phyloP scores from a whole-genome alignment of 1,284 basidiomycete genomes.

The Rhizoctonia solani region DNA sequence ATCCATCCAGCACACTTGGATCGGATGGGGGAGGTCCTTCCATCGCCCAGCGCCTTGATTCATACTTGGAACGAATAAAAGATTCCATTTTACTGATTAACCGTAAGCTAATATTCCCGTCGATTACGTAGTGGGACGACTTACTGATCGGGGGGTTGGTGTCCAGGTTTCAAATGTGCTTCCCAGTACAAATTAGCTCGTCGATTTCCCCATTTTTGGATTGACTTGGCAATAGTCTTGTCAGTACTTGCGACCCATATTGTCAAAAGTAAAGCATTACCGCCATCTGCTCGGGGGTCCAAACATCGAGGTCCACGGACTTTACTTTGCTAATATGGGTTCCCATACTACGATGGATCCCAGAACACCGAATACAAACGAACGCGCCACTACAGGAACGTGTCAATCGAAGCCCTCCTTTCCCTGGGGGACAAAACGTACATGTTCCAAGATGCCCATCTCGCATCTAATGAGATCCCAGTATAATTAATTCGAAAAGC shows the following conservation, averaged over 20 bases:
- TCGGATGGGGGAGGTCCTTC: conserved; percentile 84
- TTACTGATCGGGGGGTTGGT: conserved; percentile 93
- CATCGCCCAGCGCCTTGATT: conserved; percentile 88
- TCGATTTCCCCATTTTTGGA: conserved; percentile 94
- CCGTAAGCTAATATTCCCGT: background rate
- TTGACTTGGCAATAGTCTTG: conserved; percentile 54
- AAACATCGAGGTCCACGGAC: conserved; percentile 95
- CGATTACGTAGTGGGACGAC: conserved; percentile 45
- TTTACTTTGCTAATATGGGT: conserved; percentile 98
- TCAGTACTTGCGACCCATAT: conserved; percentile 23
- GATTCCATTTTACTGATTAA: conserved; percentile 90
- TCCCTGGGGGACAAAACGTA: conserved; percentile 48
- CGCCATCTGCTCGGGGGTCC: conserved; percentile 98
- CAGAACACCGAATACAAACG: conserved; percentile 97
- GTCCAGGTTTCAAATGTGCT: conserved; percentile 90
- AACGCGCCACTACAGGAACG: conserved; percentile 72
- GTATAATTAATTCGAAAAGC: background rate
- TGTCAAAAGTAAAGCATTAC: conserved; percentile 52
- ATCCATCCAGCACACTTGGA: conserved; percentile 75
- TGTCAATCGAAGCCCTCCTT: conserved; percentile 35
- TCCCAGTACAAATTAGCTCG: conserved; percentile 97
- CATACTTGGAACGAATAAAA: conserved; percentile 97
- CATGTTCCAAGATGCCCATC: conserved; percentile 99
- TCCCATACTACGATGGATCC: conserved; percentile 97
- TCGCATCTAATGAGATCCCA: conserved; percentile 67